Evolutionary conservation across 2,329 filamentous ascomycete species (phyloP).

Genomic region (Diaporthe sp.): DNA sequence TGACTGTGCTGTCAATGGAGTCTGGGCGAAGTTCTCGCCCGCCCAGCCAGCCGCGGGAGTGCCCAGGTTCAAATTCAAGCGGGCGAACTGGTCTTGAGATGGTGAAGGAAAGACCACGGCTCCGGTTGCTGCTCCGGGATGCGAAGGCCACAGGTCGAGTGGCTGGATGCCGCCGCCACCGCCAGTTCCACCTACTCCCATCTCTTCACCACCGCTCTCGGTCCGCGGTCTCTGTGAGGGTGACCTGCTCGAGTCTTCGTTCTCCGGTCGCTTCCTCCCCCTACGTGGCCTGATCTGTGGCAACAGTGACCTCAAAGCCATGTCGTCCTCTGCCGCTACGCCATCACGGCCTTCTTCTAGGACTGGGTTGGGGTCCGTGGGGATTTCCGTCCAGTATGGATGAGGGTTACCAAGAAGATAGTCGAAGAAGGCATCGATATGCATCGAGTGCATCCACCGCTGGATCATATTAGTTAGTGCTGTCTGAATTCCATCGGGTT

Average conservation of each 20-base stretch:
- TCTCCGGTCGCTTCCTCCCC: conserved; percentile 73
- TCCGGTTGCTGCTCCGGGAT: conserved; percentile 54
- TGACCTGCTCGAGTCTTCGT: conserved; percentile 64
- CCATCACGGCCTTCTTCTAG: conserved; percentile 80
- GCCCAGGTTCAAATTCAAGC: conserved; percentile 50
- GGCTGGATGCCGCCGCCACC: conserved; percentile 63
- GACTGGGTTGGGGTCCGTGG: conserved; percentile 72
- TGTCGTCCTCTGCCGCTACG: conserved; percentile 87
- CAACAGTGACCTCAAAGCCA: conserved; percentile 85
- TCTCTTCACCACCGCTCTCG: conserved; percentile 49
- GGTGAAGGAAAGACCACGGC: conserved; percentile 51
- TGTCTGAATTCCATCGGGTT: not conserved
- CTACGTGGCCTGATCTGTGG: conserved; percentile 78
- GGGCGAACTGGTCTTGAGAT: conserved; percentile 50
- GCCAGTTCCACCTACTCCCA: conserved; percentile 50
- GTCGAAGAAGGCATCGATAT: conserved; percentile 94
- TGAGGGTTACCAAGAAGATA: conserved; percentile 85
- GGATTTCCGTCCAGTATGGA: conserved; percentile 83
- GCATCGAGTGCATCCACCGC: conserved; percentile 98
- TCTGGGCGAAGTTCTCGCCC: conserved; percentile 67
- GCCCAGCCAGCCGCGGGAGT: conserved; percentile 58
- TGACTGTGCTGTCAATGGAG: conserved; percentile 78
- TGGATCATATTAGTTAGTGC: conserved; percentile 48
- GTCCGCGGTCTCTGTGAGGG: conserved; percentile 73
- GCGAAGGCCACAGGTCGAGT: conserved; percentile 61